phyloP scores from a whole-genome alignment of 1,284 basidiomycete genomes.

The Melampsora americana region DNA sequence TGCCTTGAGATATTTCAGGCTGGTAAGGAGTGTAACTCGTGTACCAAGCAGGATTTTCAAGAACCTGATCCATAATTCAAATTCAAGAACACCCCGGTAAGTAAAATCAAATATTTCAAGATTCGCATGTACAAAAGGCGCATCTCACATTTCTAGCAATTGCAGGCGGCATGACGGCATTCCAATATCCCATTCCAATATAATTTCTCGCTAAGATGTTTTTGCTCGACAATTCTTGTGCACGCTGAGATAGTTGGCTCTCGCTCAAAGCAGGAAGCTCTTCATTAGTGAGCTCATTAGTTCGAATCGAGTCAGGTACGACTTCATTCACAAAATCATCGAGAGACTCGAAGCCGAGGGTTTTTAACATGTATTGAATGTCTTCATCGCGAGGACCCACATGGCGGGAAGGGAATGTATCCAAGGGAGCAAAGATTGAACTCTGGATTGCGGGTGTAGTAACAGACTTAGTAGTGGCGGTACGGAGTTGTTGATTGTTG shows the following conservation, averaged over 20 bases:
- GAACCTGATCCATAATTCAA: constrained; percentile 61
- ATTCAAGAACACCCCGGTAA: neutral
- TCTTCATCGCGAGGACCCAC: constrained; percentile 79
- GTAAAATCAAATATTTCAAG: neutral
- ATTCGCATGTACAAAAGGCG: constrained; percentile 31
- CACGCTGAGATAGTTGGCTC: constrained; percentile 73
- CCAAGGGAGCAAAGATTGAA: constrained; percentile 70
- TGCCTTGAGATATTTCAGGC: constrained; percentile 88
- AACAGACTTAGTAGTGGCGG: neutral
- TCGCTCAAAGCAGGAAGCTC: constrained; percentile 77
- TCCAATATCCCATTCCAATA: constrained; percentile 97
- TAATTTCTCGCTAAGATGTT: constrained; percentile 86
- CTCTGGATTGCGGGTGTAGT: constrained; percentile 14
- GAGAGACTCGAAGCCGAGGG: constrained; percentile 77
- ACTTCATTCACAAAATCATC: constrained; percentile 77
- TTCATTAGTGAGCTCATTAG: constrained; percentile 64
- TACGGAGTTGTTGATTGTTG: neutral
- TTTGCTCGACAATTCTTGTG: constrained; percentile 69
- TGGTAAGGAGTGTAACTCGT: constrained; percentile 92
- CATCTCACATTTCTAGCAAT: constrained; percentile 76
- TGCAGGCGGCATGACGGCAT: constrained; percentile 86
- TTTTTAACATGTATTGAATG: constrained; percentile 70
- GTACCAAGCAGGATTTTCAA: constrained; percentile 98
- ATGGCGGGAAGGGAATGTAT: constrained; percentile 82
- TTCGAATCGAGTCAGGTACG: constrained; percentile 73